A percentile compares a stretch with the other conserved stretches of the same genome.
phyloP scores from a whole-genome alignment of 2,329 filamentous ascomycete species.

The Colletotrichum scovillei region DNA sequence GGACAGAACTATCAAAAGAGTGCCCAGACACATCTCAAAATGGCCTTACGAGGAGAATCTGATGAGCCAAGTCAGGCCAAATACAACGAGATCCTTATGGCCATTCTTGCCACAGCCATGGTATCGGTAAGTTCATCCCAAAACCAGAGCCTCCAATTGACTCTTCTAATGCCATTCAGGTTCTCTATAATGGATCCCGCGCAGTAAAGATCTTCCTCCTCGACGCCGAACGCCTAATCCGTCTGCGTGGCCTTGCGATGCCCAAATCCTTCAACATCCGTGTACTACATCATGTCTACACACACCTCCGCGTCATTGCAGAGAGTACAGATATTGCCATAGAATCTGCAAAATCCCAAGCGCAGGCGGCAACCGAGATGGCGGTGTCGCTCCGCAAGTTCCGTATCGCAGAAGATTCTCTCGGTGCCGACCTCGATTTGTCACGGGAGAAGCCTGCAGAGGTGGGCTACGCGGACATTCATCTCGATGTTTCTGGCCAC shows the following conservation, averaged over 20 bases:
- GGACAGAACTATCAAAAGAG: slow-evolving; percentile 43
- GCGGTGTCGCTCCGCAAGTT: slow-evolving; percentile 41
- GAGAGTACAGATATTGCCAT: slow-evolving; percentile 48
- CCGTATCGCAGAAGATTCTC: slow-evolving; percentile 41
- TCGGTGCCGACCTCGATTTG: slow-evolving; percentile 41
- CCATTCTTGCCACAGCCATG: slow-evolving; percentile 47
- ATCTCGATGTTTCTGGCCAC: slow-evolving; percentile 51
- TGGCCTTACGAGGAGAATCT: slow-evolving; percentile 47
- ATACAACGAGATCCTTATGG: slow-evolving; percentile 58
- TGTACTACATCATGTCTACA: slow-evolving; percentile 59
- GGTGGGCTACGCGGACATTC: slow-evolving; percentile 56
- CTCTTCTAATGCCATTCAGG: neutral
- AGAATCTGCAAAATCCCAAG: neutral
- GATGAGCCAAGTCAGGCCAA: slow-evolving; percentile 48
- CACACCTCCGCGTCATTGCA: slow-evolving; percentile 56
- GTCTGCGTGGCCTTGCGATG: slow-evolving; percentile 49
- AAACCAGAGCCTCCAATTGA: too few species aligned
- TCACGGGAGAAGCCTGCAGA: slow-evolving; percentile 47
- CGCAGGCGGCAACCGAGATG: slow-evolving; percentile 19
- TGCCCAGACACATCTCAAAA: slow-evolving; percentile 46
- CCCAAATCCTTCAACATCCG: slow-evolving; percentile 54
- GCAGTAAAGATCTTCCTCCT: slow-evolving; percentile 42
- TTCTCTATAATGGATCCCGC: slow-evolving; percentile 28
- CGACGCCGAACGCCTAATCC: slow-evolving; percentile 57
- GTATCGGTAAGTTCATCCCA: slow-evolving; percentile 32